A percentile compares a stretch with the other conserved stretches of the same genome.
phyloP scores from a whole-genome alignment of 1,139 yeast species.

The Geotrichum cucujoidarum region DNA sequence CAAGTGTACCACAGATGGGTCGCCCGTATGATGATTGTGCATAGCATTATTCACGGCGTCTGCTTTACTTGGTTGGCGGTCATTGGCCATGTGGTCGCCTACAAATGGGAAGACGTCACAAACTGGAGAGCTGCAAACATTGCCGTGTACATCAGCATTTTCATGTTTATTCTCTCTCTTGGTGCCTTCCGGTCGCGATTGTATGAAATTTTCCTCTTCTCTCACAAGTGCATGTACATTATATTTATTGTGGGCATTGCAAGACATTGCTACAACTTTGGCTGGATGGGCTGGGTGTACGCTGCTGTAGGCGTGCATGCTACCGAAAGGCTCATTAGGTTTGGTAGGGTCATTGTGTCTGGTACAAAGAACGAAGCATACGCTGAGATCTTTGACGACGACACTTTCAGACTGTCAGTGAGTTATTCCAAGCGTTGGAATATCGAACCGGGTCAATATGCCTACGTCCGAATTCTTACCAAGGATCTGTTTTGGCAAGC shows the following conservation, averaged over 20 bases:
- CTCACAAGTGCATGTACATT: slow-evolving; percentile 38
- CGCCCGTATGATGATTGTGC: slow-evolving; percentile 50
- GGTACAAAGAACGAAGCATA: slow-evolving; percentile 42
- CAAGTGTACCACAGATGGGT: slow-evolving; percentile 62
- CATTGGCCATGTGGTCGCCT: slow-evolving; percentile 37
- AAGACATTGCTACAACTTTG: slow-evolving; percentile 41
- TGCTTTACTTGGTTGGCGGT: slow-evolving; percentile 35
- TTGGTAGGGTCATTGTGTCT: slow-evolving; percentile 36
- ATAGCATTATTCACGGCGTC: slow-evolving; percentile 40
- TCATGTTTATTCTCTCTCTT: slow-evolving; percentile 31
- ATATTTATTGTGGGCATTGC: slow-evolving; percentile 43
- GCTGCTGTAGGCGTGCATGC: slow-evolving; percentile 39
- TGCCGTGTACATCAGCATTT: slow-evolving; percentile 39
- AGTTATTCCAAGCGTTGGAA: slow-evolving; percentile 37
- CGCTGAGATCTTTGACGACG: slow-evolving; percentile 31
- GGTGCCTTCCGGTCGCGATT: slow-evolving; percentile 26
- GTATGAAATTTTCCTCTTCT: slow-evolving; percentile 43
- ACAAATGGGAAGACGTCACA: slow-evolving; percentile 40
- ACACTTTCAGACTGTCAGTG: slow-evolving; percentile 29
- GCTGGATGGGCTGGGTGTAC: slow-evolving; percentile 47
- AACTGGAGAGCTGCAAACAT: slow-evolving; percentile 45
- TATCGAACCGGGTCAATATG: slow-evolving; percentile 54
- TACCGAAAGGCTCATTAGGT: slow-evolving; percentile 38
- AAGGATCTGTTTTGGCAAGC: slow-evolving; percentile 48
- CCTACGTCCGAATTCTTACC: slow-evolving; percentile 50